A percentile compares a stretch with the other conserved stretches of the same genome.
Evolutionary conservation across 1,139 yeast genomes (phyloP).

Genomic region (Blastobotrys petasosporus): DNA sequence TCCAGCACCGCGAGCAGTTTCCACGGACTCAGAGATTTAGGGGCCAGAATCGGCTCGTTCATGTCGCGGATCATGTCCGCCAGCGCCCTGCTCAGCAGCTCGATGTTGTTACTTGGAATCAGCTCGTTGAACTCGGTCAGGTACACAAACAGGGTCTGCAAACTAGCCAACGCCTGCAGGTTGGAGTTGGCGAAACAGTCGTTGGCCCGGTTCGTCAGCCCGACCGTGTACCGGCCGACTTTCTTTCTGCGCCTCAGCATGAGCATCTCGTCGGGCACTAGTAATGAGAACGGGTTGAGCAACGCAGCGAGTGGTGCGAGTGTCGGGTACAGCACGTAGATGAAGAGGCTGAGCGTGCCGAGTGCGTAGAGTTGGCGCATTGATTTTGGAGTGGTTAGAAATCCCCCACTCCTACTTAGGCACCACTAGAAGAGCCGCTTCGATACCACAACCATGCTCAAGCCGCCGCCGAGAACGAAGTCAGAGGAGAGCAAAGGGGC

Average conservation of each 20-base stretch:
- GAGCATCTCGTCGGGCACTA: conserved; percentile 10
- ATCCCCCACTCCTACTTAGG: no score
- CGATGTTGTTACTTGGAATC: conserved; percentile 15
- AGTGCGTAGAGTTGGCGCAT: conserved; percentile 5
- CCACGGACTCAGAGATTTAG: conserved; percentile 68
- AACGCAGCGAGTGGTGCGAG: no score
- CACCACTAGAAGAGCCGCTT: no score
- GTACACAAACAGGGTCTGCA: conserved; percentile 59
- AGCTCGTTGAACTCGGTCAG: conserved; percentile 34
- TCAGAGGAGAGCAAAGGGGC: conserved; percentile 2
- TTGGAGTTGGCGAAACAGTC: conserved; percentile 95
- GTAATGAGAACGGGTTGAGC: conserved; percentile 14
- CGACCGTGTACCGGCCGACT: conserved; percentile 54
- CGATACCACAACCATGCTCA: background rate
- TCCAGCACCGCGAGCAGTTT: conserved; percentile 69
- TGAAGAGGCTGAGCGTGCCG: conserved; percentile 7
- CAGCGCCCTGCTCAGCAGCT: conserved; percentile 38
- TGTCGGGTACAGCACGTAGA: conserved; percentile 5
- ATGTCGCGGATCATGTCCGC: conserved; percentile 50
- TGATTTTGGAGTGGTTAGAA: no score
- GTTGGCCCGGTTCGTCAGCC: conserved; percentile 71
- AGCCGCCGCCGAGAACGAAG: conserved; percentile 8
- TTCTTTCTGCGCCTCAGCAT: conserved; percentile 20
- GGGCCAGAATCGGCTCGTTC: conserved; percentile 54
- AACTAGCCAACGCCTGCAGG: conserved; percentile 72